Evolutionary conservation across 345 rosid genomes (phyloP).

Genomic region (Linum trigynum): DNA sequence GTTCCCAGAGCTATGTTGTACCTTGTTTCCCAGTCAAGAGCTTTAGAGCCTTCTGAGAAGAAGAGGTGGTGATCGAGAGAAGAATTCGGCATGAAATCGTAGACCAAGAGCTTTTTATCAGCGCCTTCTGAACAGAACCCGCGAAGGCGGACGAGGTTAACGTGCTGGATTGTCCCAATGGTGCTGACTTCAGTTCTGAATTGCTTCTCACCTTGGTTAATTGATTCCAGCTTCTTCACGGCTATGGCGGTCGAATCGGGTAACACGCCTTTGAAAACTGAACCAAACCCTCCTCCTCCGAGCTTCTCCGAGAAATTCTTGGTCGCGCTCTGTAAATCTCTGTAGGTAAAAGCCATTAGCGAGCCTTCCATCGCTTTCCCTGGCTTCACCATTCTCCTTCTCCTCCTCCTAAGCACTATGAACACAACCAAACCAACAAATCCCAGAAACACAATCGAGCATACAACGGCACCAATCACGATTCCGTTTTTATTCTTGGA

Average conservation of each 20-base stretch:
- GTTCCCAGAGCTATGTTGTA: conserved; percentile 62
- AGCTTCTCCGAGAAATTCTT: conserved; percentile 67
- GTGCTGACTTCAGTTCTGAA: conserved; percentile 70
- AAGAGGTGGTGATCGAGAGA: conserved; percentile 61
- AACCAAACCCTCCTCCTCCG: conserved; percentile 88
- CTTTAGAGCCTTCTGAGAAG: conserved; percentile 18
- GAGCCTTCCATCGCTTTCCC: conserved; percentile 48
- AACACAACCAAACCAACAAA: conserved; percentile 25
- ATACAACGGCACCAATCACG: conserved; percentile 33
- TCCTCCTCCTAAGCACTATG: conserved; percentile 27
- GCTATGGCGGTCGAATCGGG: conserved; percentile 59
- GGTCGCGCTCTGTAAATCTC: conserved; percentile 55
- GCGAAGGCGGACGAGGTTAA: conserved; percentile 69
- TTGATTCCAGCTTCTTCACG: conserved; percentile 70
- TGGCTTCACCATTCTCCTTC: conserved; percentile 10
- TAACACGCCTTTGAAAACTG: conserved; percentile 68
- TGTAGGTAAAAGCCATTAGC: conserved; percentile 50
- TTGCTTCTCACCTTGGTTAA: conserved; percentile 85
- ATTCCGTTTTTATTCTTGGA: conserved; percentile 24
- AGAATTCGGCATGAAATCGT: conserved; percentile 72
- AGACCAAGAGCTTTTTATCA: conserved; percentile 44
- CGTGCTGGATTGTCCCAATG: conserved; percentile 69
- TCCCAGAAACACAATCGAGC: conserved; percentile 21
- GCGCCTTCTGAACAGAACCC: conserved; percentile 75
- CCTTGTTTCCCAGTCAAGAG: conserved; percentile 52